Base-by-base conservation (phyloP, 129 eudicot species). In the Artemisia argyi region DNA sequence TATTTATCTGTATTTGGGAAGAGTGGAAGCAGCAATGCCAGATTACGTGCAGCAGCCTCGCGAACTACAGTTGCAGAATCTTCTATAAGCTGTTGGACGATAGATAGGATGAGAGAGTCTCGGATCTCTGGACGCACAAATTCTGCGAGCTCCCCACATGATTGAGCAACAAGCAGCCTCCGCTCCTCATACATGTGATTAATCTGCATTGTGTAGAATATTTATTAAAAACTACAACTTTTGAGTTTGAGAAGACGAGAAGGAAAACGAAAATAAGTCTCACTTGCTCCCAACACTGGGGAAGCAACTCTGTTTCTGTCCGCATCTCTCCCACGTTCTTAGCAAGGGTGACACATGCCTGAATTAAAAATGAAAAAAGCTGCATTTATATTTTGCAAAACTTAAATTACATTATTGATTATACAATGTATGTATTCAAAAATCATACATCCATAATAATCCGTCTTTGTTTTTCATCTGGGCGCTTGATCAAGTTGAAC, bases 231-330 rank as follows among this genome's bases (percentile, higher is more conserved):
- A 66, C 7, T 3, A 50, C n/a, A 79, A 48, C 8, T 44, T 15
- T 0, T 22, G 14, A n/a, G 16, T 59, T 56, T 15, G 6, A 1
- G 75, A 51, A 71, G 19, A 48, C 5, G 71, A 4, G 7, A 16
- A 59, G 13, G 75, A 28, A 76, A 73, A 57, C 46, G 6, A 66
- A 56, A 65, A 73, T 48, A 42, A 50, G 70, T 72, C 95, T 84
- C 78, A 94, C 97, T 82, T 94, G 98, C 79, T 94, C 98, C 98
- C 98, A 94, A 74, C 98, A 94, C 61, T 94, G 98, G 18, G 98
- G 98, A 75, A 94, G 96, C 81, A 94, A 76, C 81, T 94, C 98
- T 46, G 96, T 90, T 85, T 94, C 98, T 55, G 97, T 90, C 78
- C 98, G 80, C 96, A 94, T 81, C 80, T 87, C 92, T 72, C 97